phyloP scores from a whole-genome alignment of 176 grass and related monocot species.

The Aegilops sharonensis region DNA sequence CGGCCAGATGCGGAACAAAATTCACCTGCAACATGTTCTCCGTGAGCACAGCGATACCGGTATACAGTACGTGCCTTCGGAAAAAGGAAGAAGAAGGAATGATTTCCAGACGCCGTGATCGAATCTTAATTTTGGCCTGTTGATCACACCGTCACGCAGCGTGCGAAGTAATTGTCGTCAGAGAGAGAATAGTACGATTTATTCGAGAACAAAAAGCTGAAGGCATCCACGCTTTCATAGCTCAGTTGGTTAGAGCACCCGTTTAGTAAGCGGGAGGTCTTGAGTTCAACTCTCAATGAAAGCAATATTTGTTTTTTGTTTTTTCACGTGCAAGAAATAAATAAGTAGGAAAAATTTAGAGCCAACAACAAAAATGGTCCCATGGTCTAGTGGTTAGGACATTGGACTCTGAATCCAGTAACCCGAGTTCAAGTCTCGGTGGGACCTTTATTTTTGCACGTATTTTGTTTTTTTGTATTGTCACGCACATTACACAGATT shows the following conservation, averaged over 20 bases:
- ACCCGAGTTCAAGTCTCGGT: slow-evolving; percentile 77
- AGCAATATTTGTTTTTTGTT: background rate
- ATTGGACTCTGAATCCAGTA: slow-evolving; percentile 76
- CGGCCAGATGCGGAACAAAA: too few relatives aligned
- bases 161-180: background rate
- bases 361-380: background rate
- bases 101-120: too few relatives aligned
- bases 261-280: slow-evolving; percentile 97
- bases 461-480: background rate
- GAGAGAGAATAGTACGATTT: background rate
- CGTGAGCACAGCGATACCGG: too few relatives aligned
- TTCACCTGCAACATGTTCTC: too few relatives aligned
- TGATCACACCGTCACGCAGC: too few relatives aligned
- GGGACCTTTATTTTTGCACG: slow-evolving; percentile 34
- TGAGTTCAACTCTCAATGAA: slow-evolving; percentile 90
- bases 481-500: too few relatives aligned
- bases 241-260: slow-evolving; percentile 95
- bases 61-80: too few relatives aligned
- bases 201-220: too few relatives aligned
- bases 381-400: slow-evolving; percentile 74
- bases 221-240: background rate
- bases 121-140: too few relatives aligned
- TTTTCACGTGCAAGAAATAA: too few relatives aligned
- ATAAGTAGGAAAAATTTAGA: too few relatives aligned
- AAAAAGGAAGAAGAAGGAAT: too few relatives aligned